Evolutionary conservation across 176 grass and related monocot genomes (phyloP), one percentile per base, ranked within the genome.

Genomic region (Canna indica): DNA sequence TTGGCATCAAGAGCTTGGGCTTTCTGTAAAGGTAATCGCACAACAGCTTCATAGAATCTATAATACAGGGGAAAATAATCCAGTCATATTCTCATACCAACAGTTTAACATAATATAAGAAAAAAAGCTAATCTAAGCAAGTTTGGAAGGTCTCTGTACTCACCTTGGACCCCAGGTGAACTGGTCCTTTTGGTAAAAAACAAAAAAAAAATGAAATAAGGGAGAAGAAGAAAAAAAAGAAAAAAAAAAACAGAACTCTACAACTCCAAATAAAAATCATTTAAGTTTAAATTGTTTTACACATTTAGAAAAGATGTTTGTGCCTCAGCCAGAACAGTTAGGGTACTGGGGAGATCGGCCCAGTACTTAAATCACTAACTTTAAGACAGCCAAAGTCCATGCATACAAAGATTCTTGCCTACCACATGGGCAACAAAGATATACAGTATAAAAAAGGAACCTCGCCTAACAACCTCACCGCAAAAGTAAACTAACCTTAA

Each of bases 31-130:
- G 93, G 86, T 75, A 97, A 75, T 24, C 83, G 77, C 33, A 97
- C 93, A 58, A 92, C 93, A 42, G 93, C 93, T 72, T 97, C 93
- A 5, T 90, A 97, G 77, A 85, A 97, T 81, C 93, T 91, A 56
- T 76, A 66, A 17, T 66, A 68, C 36, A 62, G 36, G 11, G 24
- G 7, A 78, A 68, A 57, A 7, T 34, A 47, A 45, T 47, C 82
- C 53, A n/a, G n/a, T 81, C 63, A 84, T 33, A 46, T 83, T 79
- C 31, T 31, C 26, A 67, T 44, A 24, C 12, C 16, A 73, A 7
- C 16, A 4, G 14, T 52, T 50, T 2, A 52, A 31, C 20, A 48
- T 30, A 2, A 20, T 13, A 7, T 11, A 31, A 50, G 12, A 71
- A 31, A 71, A 27, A 65, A 16, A 65, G n/a, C n/a, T n/a, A n/a